A percentile compares a stretch with the other conserved stretches of the same genome.
Evolutionary conservation across 495 filamentous ascomycete species (phyloP).

Genomic region (Chaetomium cochliodes): DNA sequence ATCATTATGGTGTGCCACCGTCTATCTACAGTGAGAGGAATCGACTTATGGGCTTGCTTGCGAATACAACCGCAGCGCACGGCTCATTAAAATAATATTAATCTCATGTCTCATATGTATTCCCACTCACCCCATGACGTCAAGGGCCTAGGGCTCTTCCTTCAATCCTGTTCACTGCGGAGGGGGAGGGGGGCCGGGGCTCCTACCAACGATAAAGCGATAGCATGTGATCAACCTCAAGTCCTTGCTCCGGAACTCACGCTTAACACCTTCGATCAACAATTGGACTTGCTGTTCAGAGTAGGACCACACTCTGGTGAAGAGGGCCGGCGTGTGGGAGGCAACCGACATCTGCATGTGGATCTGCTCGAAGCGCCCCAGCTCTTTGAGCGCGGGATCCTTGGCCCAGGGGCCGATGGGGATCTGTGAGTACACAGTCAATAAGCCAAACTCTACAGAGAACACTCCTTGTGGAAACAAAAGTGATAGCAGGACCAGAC

Average conservation of each 20-base stretch:
- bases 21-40: too few species aligned
- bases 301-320: constrained; percentile 19
- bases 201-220: constrained; percentile 28
- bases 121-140: not conserved
- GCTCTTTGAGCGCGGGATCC: constrained; percentile 50
- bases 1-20: too few species aligned
- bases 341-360: constrained; percentile 31
- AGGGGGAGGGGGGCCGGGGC: constrained; percentile 16
- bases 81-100: too few species aligned
- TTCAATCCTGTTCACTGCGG: not conserved
- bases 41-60: too few species aligned
- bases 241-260: constrained; percentile 32
- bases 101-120: too few species aligned
- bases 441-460: too few species aligned
- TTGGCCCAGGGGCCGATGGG: constrained; percentile 55
- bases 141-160: too few species aligned
- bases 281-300: constrained; percentile 22
- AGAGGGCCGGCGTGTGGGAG: constrained; percentile 29
- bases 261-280: constrained; percentile 32
- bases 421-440: constrained; percentile 23
- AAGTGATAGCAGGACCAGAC: constrained; percentile 18
- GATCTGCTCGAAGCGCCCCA: constrained; percentile 42
- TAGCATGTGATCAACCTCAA: constrained; percentile 31
- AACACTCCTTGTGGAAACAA: too few species aligned
- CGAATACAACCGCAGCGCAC: too few species aligned